Conservation (phyloP, 129 eudicot species). For the Lonicera japonica region DNA sequence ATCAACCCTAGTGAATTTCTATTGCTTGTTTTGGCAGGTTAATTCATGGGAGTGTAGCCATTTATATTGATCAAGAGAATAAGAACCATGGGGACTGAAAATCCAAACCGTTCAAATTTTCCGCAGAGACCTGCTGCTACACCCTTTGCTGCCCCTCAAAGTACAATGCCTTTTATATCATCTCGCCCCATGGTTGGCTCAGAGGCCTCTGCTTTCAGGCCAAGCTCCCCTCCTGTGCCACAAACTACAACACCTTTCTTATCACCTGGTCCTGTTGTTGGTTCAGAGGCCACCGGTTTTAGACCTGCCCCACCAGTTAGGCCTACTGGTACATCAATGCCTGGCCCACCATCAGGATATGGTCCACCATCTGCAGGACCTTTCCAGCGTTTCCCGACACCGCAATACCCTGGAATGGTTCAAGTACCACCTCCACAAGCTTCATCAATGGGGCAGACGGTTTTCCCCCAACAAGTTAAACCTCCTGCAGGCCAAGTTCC, state of each 20-base stretch:
- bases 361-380: constrained; percentile 62
- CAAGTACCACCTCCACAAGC: constrained; percentile 43
- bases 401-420: constrained; percentile 51
- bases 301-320: constrained; percentile 45
- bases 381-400: constrained; percentile 60
- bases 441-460: constrained; percentile 41
- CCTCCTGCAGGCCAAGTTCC: constrained; percentile 42
- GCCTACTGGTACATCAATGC: constrained; percentile 23
- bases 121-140: constrained; percentile 52
- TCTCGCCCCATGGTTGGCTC: constrained; percentile 67
- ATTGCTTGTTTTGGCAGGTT: constrained; percentile 25
- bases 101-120: constrained; percentile 52
- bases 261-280: constrained; percentile 44
- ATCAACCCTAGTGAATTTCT: too few species aligned
- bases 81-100: constrained; percentile 70
- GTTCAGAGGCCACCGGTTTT: constrained; percentile 40
- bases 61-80: constrained; percentile 23
- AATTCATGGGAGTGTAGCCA: constrained; percentile 19
- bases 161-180: constrained; percentile 48
- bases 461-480: constrained; percentile 41
- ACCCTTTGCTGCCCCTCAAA: constrained; percentile 75
- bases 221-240: constrained; percentile 36
- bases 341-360: constrained; percentile 46
- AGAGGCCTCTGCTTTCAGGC: constrained; percentile 54
- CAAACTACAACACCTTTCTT: constrained; percentile 37